Conservation (phyloP, 2,329 filamentous ascomycete species). For the Aspergillus quadricinctus region DNA sequence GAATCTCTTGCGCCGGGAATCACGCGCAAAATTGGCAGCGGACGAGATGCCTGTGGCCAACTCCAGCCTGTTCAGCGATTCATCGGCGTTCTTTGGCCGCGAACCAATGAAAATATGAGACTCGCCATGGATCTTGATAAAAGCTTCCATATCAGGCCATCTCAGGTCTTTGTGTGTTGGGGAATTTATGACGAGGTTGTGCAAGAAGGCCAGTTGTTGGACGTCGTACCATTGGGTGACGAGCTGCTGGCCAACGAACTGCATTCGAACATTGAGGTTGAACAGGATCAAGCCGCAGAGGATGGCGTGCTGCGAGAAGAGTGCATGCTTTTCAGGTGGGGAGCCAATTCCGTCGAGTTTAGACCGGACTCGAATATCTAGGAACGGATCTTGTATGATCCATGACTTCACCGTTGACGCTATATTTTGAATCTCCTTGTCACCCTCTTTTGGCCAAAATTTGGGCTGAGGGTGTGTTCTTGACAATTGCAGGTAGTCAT, state of each 20-base stretch:
- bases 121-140: constrained; percentile 28
- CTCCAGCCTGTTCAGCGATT: constrained; percentile 26
- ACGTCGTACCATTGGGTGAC: constrained; percentile 27
- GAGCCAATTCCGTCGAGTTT: no score
- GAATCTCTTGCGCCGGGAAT: constrained; percentile 17
- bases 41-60: constrained; percentile 26
- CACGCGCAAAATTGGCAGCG: constrained; percentile 21
- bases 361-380: no score
- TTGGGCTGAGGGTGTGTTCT: no score
- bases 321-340: no score
- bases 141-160: constrained; percentile 29
- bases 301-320: no score
- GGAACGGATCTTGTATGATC: no score
- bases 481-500: no score
- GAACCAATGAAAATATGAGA: constrained; percentile 26
- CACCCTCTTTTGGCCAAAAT: no score
- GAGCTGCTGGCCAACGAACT: constrained; percentile 20
- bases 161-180: constrained; percentile 13
- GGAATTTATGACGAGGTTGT: constrained; percentile 22
- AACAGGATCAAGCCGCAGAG: constrained; percentile 4
- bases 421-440: no score
- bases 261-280: constrained; percentile 24
- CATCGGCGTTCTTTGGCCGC: constrained; percentile 21
- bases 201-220: constrained; percentile 26
- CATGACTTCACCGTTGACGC: no score